Base-by-base conservation (phyloP, 164 flowering plant genomes). In the Aristolochia fimbriata region DNA sequence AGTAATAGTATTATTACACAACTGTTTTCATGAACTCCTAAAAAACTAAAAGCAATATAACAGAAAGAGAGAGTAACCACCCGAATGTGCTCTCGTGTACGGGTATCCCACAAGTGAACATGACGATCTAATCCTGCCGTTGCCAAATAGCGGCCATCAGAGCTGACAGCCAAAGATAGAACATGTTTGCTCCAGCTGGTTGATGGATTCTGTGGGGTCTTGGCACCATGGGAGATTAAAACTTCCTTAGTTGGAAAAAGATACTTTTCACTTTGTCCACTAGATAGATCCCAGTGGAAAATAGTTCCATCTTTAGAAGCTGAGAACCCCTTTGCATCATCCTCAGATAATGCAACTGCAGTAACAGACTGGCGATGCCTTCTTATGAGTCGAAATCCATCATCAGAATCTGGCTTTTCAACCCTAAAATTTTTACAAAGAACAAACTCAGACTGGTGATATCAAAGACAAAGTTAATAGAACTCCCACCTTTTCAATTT, bases 221-320 rank as follows among this genome's bases (percentile, higher is more conserved):
- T 84, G 23, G 68, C 73, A 54, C 96, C 95, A 70, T 87, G 96
- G 1, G 88, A 79, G 65, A 61, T 83, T 58, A 94, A 57, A 37
- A 72, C 65, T 52, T 79, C 87, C 21, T 79, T 84, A 60, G 60
- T 73, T 27, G 99, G 97, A 97, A 97, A 94, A 4, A 41, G 1
- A 56, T 88, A 94, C 68, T 78, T 91, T 55, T 79, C 95, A 60
- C 70, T 5, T 72, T 83, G 85, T 48, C 99, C 95, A 75, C 74
- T 78, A 2, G 78, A 80, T 20, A 94, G 83, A 74, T 94, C 97
- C 97, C 99, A 94, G 6, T 87, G 86, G 54, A 78, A 8, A 63
- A 94, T 87, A 15, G 70, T 74, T 20, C 99, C 99, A 83, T 88
- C 96, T 70, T 94, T 94, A 24, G 99, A 88, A 59, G 96, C 91